Conservation (phyloP, 2,329 filamentous ascomycete species). For the Arthroderma sp. region DNA sequence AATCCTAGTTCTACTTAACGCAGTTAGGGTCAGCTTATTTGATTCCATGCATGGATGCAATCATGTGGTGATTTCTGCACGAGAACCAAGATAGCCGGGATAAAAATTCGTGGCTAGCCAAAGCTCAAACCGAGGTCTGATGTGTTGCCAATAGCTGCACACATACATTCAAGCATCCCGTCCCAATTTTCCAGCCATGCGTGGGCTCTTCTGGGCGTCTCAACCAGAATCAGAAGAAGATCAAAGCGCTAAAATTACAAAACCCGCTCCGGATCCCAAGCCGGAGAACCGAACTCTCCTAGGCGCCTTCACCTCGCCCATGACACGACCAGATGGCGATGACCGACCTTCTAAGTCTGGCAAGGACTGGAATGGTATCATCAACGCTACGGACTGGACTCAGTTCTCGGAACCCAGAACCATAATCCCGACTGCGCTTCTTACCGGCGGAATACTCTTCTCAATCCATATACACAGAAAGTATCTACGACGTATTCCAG, state of each 20-base stretch:
- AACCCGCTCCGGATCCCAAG: constrained; percentile 12
- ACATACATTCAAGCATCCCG: too few relatives aligned
- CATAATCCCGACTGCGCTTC: constrained; percentile 24
- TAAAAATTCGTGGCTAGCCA: too few relatives aligned
- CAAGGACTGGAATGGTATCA: constrained; percentile 28
- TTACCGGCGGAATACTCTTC: constrained; percentile 27
- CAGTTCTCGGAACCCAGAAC: constrained; percentile 26
- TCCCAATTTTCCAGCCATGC: constrained; percentile 24
- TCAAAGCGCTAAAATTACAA: too few relatives aligned
- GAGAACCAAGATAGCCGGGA: too few relatives aligned
- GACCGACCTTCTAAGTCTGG: constrained; percentile 12
- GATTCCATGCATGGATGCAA: too few relatives aligned
- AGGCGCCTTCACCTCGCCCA: constrained; percentile 5
- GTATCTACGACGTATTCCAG: constrained; percentile 75
- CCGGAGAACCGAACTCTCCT: constrained; percentile 4
- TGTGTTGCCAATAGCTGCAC: too few relatives aligned
- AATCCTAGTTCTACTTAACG: too few relatives aligned
- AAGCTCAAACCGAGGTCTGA: too few relatives aligned
- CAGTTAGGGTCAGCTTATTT: too few relatives aligned
- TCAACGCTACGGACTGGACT: constrained; percentile 30
- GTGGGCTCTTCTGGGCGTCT: constrained; percentile 38
- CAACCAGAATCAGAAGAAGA: constrained; percentile 15
- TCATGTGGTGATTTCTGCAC: too few relatives aligned
- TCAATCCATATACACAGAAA: constrained; percentile 23
- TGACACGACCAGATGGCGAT: constrained; percentile 15